Evolutionary conservation across 2,329 filamentous ascomycete species (phyloP).

Genomic region (Stagonosporopsis vannaccii): DNA sequence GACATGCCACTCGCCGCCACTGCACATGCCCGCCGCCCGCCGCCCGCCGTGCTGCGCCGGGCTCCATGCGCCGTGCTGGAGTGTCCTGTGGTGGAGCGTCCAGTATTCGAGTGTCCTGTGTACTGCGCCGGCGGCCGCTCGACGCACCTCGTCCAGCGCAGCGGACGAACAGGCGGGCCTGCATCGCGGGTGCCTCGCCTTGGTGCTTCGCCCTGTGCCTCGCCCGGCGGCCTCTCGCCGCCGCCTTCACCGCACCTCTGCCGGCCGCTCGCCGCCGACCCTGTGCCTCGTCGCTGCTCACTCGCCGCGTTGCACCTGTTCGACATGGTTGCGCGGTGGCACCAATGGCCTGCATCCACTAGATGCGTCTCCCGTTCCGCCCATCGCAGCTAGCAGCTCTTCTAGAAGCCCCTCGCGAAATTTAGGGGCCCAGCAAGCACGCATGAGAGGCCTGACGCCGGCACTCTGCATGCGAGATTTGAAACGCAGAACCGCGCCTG

Average conservation of each 20-base stretch:
- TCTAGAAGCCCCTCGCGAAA: conserved; percentile 50
- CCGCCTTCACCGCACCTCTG: conserved; percentile 13
- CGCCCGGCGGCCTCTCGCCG: conserved; percentile 13
- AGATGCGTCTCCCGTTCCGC: conserved; percentile 36
- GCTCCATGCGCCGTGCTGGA: too few relatives aligned
- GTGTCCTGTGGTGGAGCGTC: too few relatives aligned
- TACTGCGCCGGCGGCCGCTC: too few relatives aligned
- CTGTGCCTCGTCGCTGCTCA: conserved; percentile 5
- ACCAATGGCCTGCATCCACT: conserved; percentile 24
- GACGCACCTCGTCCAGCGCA: not conserved
- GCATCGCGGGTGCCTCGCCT: too few relatives aligned
- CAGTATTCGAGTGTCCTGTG: too few relatives aligned
- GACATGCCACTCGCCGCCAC: too few relatives aligned
- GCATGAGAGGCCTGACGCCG: conserved; percentile 24
- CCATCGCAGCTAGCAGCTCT: conserved; percentile 41
- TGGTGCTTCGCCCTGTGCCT: not conserved
- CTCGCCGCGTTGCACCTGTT: conserved; percentile 32
- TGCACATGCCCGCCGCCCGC: not conserved
- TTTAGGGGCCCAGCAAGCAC: conserved; percentile 34
- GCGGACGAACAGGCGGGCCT: not conserved
- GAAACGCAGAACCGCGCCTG: conserved; percentile 35
- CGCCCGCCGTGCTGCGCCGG: too few relatives aligned
- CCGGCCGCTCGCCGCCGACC: conserved; percentile 17
- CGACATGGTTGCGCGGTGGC: conserved; percentile 33
- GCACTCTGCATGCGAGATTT: conserved; percentile 24